Evolutionary conservation across 352 stramenopile genomes (phyloP).

Genomic region (Globisporangium sylvaticum): DNA sequence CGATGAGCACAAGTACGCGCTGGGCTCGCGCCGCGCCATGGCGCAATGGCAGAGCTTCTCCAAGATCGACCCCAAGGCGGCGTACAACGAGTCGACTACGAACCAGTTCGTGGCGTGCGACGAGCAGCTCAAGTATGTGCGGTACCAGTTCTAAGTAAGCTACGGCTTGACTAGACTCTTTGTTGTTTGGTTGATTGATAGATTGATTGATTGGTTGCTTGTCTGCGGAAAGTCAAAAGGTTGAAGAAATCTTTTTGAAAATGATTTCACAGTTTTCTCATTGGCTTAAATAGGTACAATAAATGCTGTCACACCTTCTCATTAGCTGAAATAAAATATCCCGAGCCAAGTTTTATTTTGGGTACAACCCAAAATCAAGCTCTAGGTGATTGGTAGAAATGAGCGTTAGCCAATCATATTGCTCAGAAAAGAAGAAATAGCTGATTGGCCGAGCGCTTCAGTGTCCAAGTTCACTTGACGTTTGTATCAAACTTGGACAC

Average conservation of each 20-base stretch:
- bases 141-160: constrained; percentile 28
- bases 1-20: constrained; percentile 36
- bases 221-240: neutral
- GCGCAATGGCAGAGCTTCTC: constrained; percentile 63
- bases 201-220: too few relatives aligned
- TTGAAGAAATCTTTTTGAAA: constrained; percentile 4
- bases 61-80: constrained; percentile 43
- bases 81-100: constrained; percentile 79
- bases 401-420: too few relatives aligned
- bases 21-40: constrained; percentile 48
- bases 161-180: neutral
- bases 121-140: constrained; percentile 52
- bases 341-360: too few relatives aligned
- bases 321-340: constrained; percentile 9
- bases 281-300: constrained; percentile 1
- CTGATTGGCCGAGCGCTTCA: too few relatives aligned
- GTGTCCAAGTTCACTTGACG: too few relatives aligned
- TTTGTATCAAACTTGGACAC: too few relatives aligned
- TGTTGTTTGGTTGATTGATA: neutral
- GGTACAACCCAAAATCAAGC: too few relatives aligned
- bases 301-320: neutral
- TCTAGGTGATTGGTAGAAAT: too few relatives aligned
- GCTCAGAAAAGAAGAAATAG: too few relatives aligned
- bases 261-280: neutral
- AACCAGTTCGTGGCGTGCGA: constrained; percentile 81